Conservation (phyloP, 352 stramenopile species). For the Pythium scleroteichum region DNA sequence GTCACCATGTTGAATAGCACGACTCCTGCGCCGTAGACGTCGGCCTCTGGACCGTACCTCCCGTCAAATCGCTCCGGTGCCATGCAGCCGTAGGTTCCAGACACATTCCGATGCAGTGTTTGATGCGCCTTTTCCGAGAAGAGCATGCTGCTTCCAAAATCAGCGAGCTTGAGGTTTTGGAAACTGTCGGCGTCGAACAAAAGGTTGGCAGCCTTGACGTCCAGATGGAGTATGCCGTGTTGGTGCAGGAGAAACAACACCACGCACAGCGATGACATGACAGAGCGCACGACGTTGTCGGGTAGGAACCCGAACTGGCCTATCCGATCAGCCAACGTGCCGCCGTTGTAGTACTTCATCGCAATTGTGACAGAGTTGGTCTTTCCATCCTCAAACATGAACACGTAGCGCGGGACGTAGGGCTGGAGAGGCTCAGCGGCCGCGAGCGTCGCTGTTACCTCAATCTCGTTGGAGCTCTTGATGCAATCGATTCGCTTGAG, state of each 20-base stretch:
- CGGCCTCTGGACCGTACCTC: slow-evolving; percentile 42
- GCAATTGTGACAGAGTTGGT: slow-evolving; percentile 52
- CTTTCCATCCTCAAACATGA: slow-evolving; percentile 59
- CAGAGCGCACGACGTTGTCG: slow-evolving; percentile 36
- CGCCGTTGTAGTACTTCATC: slow-evolving; percentile 65
- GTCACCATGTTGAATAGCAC: slow-evolving; percentile 67
- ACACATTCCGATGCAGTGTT: slow-evolving; percentile 16
- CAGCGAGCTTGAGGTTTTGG: slow-evolving; percentile 61
- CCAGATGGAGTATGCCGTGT: slow-evolving; percentile 55
- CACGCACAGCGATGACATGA: slow-evolving; percentile 49
- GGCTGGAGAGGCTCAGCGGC: slow-evolving; percentile 38
- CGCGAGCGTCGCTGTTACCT: slow-evolving; percentile 44
- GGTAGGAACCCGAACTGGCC: slow-evolving; percentile 30
- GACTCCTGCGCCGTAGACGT: slow-evolving; percentile 64
- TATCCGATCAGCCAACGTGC: slow-evolving; percentile 54
- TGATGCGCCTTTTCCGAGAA: slow-evolving; percentile 8
- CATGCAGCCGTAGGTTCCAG: slow-evolving; percentile 67
- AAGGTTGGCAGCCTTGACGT: slow-evolving; percentile 69
- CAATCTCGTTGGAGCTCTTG: slow-evolving; percentile 41
- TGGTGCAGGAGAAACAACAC: slow-evolving; percentile 53
- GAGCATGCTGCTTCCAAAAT: slow-evolving; percentile 56
- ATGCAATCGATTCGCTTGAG: slow-evolving; percentile 50
- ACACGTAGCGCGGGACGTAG: slow-evolving; percentile 52
- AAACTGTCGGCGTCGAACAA: slow-evolving; percentile 59
- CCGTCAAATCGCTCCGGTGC: slow-evolving; percentile 63